Evolutionary conservation across 768 basidiomycete genomes (phyloP).

Genomic region (Auricularia auricula-judae): DNA sequence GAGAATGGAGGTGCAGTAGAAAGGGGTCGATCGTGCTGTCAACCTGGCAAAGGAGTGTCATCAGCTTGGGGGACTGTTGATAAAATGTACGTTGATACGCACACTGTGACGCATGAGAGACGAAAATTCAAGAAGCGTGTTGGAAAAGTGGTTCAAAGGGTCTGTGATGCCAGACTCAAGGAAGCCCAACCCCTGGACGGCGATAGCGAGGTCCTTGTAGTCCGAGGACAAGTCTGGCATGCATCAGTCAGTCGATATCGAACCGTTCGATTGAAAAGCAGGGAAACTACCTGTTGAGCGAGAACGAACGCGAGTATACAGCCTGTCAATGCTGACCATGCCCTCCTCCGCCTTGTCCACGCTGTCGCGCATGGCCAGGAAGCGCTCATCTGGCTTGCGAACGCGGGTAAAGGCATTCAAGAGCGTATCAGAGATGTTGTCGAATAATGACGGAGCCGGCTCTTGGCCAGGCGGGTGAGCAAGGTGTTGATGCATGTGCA

Average conservation of each 20-base stretch:
- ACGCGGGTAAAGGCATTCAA: slow-evolving; percentile 93
- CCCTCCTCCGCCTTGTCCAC: slow-evolving; percentile 98
- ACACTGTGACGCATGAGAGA: slow-evolving; percentile 79
- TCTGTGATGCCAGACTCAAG: slow-evolving; percentile 98
- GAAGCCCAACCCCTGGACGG: slow-evolving; percentile 94
- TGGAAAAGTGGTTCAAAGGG: slow-evolving; percentile 92
- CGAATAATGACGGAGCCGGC: slow-evolving; percentile 68
- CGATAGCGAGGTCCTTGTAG: slow-evolving; percentile 94
- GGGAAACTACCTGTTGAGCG: slow-evolving; percentile 63
- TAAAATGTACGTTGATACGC: slow-evolving; percentile 13
- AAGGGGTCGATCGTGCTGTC: slow-evolving; percentile 89
- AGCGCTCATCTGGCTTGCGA: slow-evolving; percentile 94
- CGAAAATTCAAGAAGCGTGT: slow-evolving; percentile 91
- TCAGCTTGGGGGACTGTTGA: neutral
- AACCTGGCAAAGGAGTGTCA: slow-evolving; percentile 38
- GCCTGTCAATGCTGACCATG: slow-evolving; percentile 65
- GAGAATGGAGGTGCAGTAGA: slow-evolving; percentile 78
- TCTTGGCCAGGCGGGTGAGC: slow-evolving; percentile 88
- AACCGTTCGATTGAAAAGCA: slow-evolving; percentile 17
- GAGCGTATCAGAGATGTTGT: slow-evolving; percentile 91
- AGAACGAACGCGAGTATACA: slow-evolving; percentile 66
- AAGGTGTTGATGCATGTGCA: slow-evolving; percentile 92
- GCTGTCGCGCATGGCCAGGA: slow-evolving; percentile 80
- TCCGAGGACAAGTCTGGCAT: slow-evolving; percentile 87
- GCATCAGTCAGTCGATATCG: neutral